Evolutionary conservation across 345 rosid species (phyloP).

Genomic region (Salix brachista): DNA sequence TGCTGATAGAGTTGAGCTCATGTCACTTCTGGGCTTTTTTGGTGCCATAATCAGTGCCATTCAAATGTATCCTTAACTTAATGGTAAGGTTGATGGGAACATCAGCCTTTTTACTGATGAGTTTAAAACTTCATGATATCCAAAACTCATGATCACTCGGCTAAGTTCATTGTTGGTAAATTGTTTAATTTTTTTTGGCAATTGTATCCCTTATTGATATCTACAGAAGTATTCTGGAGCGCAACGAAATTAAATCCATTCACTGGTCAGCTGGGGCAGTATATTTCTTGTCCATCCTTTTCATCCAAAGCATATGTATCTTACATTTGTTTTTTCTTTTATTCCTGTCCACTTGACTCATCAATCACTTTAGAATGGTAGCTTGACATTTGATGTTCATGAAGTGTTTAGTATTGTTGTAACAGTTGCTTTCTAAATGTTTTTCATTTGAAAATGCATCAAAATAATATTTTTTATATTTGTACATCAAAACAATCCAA

Average conservation of each 20-base stretch:
- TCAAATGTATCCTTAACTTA: slow-evolving; percentile 79
- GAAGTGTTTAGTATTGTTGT: no score
- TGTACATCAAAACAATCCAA: no score
- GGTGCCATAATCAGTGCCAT: slow-evolving; percentile 77
- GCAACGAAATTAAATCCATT: slow-evolving; percentile 60
- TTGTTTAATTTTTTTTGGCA: background rate
- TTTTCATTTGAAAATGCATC: no score
- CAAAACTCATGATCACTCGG: background rate
- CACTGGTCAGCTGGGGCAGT: slow-evolving; percentile 84
- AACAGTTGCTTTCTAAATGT: no score
- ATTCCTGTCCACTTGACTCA: background rate
- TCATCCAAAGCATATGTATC: background rate
- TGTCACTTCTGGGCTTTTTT: slow-evolving; percentile 72
- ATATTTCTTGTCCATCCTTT: slow-evolving; percentile 27
- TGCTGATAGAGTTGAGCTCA: slow-evolving; percentile 72
- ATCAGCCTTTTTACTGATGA: background rate
- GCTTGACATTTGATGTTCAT: background rate
- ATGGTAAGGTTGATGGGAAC: slow-evolving; percentile 1
- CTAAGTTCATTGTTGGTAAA: background rate
- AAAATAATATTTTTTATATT: no score
- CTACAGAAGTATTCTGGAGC: slow-evolving; percentile 73
- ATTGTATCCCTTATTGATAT: slow-evolving; percentile 39
- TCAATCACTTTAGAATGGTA: background rate
- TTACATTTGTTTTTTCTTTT: background rate
- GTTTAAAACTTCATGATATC: background rate